Evolutionary conservation across 805 yeast genomes (phyloP), one percentile per base, ranked within the genome.

Genomic region (Candida andamanensis): DNA sequence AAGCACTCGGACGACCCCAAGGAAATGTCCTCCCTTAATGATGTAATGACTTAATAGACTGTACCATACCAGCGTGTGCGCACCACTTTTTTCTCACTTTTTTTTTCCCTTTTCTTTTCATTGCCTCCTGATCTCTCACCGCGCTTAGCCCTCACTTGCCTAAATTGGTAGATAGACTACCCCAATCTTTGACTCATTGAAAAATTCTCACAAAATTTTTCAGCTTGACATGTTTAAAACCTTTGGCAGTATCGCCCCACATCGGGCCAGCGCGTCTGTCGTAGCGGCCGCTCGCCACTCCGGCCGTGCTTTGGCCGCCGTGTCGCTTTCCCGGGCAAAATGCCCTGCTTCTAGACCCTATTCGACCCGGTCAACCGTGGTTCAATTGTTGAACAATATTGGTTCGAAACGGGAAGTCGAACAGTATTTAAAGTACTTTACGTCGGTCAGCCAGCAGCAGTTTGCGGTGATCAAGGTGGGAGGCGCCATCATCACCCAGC

Each of bases 391-490:
- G 56, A 92, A 90, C 68, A 92, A 89, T 60, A 92, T 92, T 45
- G 97, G 97, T 16, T 87, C 97, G 29, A 94, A 92, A 56, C 76
- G 97, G 43, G 99, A 92, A 63, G 98, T 92, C 26, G 98, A 92
- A 58, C 99, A 92, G 60, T 92, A 92, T 60, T 74, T 92, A 52
- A 89, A 87, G 58, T 90, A 90, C 60, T 92, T 92, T 70, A 89
- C 97, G 1, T 86, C 96, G 19, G 97, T 92, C 12, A 80, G 87
- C 5, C 89, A 87, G 46, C 97, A 92, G 56, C 97, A 92, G 52
- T 92, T 92, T 51, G 99, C 99, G 3, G 96, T 92, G 26, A 92
- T 92, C 61, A 92, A 92, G 58, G 98, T 92, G 26, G 99, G 99
- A 24, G 99, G 99, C 43, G 99, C 98, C 23, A 90, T 92, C 50